Conservation (phyloP, 1,139 yeast species). For the Saccharomyces hybrid region DNA sequence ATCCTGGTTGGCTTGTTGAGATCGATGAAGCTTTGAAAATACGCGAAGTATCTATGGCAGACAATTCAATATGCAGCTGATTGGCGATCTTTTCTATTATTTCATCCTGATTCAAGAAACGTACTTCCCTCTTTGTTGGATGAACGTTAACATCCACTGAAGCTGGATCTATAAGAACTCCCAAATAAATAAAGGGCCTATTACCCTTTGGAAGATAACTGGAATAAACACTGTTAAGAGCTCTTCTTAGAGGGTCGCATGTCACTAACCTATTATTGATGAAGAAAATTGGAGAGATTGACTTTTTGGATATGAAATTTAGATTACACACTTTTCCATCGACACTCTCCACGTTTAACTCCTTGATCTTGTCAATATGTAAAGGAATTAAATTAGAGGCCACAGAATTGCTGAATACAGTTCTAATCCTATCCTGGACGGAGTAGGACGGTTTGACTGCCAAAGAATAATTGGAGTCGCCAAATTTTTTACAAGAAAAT, state of each 20-base stretch:
- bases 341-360: slow-evolving; percentile 44
- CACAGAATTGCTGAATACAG: slow-evolving; percentile 62
- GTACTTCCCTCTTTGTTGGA: slow-evolving; percentile 89
- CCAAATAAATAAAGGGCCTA: slow-evolving; percentile 69
- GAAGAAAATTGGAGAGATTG: slow-evolving; percentile 63
- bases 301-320: slow-evolving; percentile 62
- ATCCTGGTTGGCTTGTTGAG: slow-evolving; percentile 10
- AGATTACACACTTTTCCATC: slow-evolving; percentile 64
- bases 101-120: slow-evolving; percentile 81
- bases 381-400: slow-evolving; percentile 47
- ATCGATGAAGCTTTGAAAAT: slow-evolving; percentile 57
- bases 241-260: slow-evolving; percentile 72
- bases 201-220: slow-evolving; percentile 72
- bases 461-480: slow-evolving; percentile 53
- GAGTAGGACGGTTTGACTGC: slow-evolving; percentile 43
- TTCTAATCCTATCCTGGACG: slow-evolving; percentile 60
- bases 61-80: slow-evolving; percentile 44
- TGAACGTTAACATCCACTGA: slow-evolving; percentile 89
- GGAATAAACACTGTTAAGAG: slow-evolving; percentile 56
- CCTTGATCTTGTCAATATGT: slow-evolving; percentile 26
- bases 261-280: slow-evolving; percentile 77
- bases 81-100: slow-evolving; percentile 56
- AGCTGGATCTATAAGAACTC: slow-evolving; percentile 55
- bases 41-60: slow-evolving; percentile 61
- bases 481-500: slow-evolving; percentile 69